Evolutionary conservation across 1,284 basidiomycete genomes (phyloP).

Genomic region (Phellopilus nigrolimitatus): DNA sequence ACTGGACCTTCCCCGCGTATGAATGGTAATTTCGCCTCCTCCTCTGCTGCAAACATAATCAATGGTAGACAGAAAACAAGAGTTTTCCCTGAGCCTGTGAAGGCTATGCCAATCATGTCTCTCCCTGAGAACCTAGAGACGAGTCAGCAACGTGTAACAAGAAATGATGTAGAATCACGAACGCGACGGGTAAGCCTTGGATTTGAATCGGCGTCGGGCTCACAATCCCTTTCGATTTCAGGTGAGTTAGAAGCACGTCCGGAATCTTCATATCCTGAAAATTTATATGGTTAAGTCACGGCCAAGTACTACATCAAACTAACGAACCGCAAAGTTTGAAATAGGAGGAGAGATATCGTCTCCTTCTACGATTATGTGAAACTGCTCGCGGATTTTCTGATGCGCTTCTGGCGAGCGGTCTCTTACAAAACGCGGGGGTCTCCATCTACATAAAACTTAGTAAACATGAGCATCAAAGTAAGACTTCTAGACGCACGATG

Average conservation of each 20-base stretch:
- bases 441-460: slow-evolving; percentile 59
- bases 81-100: slow-evolving; percentile 92
- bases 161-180: slow-evolving; percentile 29
- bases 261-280: slow-evolving; percentile 96
- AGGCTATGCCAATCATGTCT: slow-evolving; percentile 94
- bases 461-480: not conserved
- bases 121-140: slow-evolving; percentile 73
- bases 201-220: slow-evolving; percentile 94
- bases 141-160: slow-evolving; percentile 17
- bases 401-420: slow-evolving; percentile 67
- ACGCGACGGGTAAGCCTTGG: slow-evolving; percentile 95
- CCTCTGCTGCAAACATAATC: slow-evolving; percentile 94
- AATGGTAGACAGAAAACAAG: slow-evolving; percentile 88
- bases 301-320: not conserved
- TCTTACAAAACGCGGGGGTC: slow-evolving; percentile 80
- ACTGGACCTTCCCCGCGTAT: slow-evolving; percentile 92
- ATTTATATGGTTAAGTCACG: slow-evolving; percentile 16
- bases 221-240: slow-evolving; percentile 82
- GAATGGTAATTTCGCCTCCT: slow-evolving; percentile 88
- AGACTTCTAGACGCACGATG: slow-evolving; percentile 50
- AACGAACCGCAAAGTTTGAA: slow-evolving; percentile 75
- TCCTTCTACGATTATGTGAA: slow-evolving; percentile 91
- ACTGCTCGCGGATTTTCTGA: slow-evolving; percentile 76
- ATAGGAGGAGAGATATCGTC: slow-evolving; percentile 93
- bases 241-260: slow-evolving; percentile 72